A percentile compares a stretch with the other conserved stretches of the same genome.
phyloP scores from a whole-genome alignment of 2,329 filamentous ascomycete genomes.

The Fusarium penzigii region DNA sequence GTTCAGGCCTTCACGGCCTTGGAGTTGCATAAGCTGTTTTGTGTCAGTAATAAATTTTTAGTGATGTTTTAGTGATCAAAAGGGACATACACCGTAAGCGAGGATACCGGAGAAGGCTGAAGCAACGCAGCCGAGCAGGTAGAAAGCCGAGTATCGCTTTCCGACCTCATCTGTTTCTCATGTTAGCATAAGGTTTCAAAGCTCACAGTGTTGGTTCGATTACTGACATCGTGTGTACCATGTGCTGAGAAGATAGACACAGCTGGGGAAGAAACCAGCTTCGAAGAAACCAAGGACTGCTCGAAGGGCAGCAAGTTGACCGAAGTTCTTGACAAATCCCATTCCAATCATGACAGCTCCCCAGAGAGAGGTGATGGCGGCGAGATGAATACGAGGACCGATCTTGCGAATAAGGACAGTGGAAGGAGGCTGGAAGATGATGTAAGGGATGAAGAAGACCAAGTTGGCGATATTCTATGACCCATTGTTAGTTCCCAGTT shows the following conservation, averaged over 20 bases:
- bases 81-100: conserved; percentile 61
- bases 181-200: conserved; percentile 3
- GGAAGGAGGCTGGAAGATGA: conserved; percentile 70
- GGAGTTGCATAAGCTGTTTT: conserved; percentile 60
- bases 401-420: conserved; percentile 68
- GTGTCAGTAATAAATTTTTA: conserved; percentile 14
- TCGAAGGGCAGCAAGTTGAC: conserved; percentile 54
- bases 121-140: conserved; percentile 67
- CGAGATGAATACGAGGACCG: conserved; percentile 60
- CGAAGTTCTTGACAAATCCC: conserved; percentile 59
- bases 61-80: conserved; percentile 7
- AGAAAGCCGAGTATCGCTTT: conserved; percentile 69
- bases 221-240: conserved; percentile 68
- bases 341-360: conserved; percentile 64
- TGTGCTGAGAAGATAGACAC: conserved; percentile 70
- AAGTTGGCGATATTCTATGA: conserved; percentile 64
- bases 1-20: conserved; percentile 52
- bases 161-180: conserved; percentile 63
- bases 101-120: conserved; percentile 69
- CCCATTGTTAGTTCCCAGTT: too few species aligned
- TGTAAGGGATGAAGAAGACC: conserved; percentile 74
- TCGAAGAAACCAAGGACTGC: conserved; percentile 65
- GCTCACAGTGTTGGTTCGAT: rapidly evolving
- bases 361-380: conserved; percentile 58
- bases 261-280: conserved; percentile 71